Evolutionary conservation across 169 alveolate genomes (phyloP), one percentile per base, ranked within the genome.

Genomic region (Amoebophrya sp.): DNA sequence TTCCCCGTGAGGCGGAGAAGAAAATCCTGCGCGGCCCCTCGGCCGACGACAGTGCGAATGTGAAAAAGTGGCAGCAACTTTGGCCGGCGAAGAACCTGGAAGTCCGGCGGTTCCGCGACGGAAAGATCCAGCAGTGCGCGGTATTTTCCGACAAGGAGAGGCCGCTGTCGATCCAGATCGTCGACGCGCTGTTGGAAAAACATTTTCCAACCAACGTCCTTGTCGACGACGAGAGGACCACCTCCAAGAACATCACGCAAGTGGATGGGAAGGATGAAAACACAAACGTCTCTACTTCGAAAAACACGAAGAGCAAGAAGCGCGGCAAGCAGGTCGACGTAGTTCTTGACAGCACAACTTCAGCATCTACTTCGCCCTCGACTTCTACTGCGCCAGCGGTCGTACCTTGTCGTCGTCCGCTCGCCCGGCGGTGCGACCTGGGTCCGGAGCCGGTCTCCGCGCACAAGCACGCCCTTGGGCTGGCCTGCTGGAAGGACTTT

Each of bases 91-190:
- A 66, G 10, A n/a, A n/a, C n/a, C 10, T 66, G 83, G 83, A 66
- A 25, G 83, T 66, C 7, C 83, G 83, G 18, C 12, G 83, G 83
- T 66, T 66, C 18, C 29, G 35, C 29, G 83, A 66, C 83, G 83
- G 83, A n/a, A 66, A 66, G 83, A 66, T 66, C 35, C 83, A 66
- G 35, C 83, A 66, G 35, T 66, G 83, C 83, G 18, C 83, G 35
- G 83, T 66, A 1, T 66, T 66, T 66, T 2, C 83, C 10, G 83
- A 2, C 0, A 12, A 7, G 12, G 54, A 41, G 54, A 12, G 54
- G 23, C 54, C 54, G 54, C 54, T 41, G 23, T 2, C 54, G 54
- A 2, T 41, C 54, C 54, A 41, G 54, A 41, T 41, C 12, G 12
- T 12, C 23, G 54, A 41, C 54, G 23, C 2, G 23, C 54, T 41